A percentile compares a stretch with the other conserved stretches of the same genome.
These are phyloP conservation scores for Juglanconis sp. DNA, from an alignment of 2,329 filamentous ascomycete genomes.

Conservation along the genomic window DNA sequence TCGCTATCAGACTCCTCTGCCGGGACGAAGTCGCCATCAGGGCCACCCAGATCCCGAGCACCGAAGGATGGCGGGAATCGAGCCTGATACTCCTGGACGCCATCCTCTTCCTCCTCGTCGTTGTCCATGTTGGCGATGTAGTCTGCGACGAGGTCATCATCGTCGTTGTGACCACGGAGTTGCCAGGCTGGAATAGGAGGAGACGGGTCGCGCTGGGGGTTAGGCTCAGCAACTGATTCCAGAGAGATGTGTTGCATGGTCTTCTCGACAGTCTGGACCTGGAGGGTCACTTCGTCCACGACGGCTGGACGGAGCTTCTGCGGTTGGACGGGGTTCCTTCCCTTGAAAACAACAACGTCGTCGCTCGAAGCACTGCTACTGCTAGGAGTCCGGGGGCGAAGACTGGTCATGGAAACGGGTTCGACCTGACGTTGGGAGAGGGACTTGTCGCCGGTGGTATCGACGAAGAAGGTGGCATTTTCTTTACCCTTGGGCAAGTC, in stretches of 20 bases:
- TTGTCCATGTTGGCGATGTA: conserved; percentile 67
- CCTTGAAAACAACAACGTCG: conserved; percentile 67
- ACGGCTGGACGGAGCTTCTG: conserved; percentile 1
- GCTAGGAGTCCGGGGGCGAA: conserved; percentile 21
- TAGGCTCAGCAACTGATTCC: background rate
- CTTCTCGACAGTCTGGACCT: conserved; percentile 13
- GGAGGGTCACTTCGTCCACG: conserved; percentile 26
- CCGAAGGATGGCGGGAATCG: conserved; percentile 21
- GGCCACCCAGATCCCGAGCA: conserved; percentile 41
- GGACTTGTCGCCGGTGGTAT: conserved; percentile 31
- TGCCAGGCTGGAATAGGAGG: conserved; percentile 11
- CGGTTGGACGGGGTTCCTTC: conserved; percentile 23
- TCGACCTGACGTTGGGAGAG: conserved; percentile 8
- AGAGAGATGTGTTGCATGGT: conserved; percentile 14
- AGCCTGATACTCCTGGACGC: conserved; percentile 22
- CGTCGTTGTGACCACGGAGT: conserved; percentile 22
- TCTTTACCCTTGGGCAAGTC: background rate
- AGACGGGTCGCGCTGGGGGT: background rate
- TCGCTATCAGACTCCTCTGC: conserved; percentile 39
- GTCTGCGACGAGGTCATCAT: conserved; percentile 61
- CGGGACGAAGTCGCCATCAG: conserved; percentile 36
- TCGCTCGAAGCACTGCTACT: conserved; percentile 57
- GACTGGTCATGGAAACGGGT: conserved; percentile 18
- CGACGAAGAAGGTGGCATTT: conserved; percentile 34
- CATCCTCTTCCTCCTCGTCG: conserved; percentile 21